Percentiles rank a stretch among this genome's conserved stretches.
Evolutionary conservation across 345 rosid species (phyloP).

Genomic region (Excoecaria cochinchinensis): DNA sequence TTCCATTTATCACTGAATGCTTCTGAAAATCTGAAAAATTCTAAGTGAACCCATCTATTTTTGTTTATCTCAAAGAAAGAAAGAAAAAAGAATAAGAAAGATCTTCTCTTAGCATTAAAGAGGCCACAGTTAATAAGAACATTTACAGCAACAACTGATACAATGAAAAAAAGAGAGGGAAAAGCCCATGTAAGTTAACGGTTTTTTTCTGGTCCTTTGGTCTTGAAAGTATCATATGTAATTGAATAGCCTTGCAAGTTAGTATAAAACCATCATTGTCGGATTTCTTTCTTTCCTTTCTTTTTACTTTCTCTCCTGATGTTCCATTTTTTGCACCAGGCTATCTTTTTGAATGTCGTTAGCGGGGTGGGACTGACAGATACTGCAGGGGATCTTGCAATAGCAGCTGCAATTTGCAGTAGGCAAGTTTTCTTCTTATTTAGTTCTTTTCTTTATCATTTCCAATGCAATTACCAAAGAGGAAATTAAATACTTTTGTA

Average conservation of each 20-base stretch:
- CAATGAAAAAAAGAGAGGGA: not conserved
- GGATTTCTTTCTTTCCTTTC: not conserved
- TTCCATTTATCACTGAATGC: not conserved
- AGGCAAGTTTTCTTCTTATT: constrained; percentile 42
- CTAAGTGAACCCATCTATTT: not conserved
- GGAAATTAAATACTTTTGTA: not conserved
- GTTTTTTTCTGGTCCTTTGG: not conserved
- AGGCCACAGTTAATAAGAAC: not conserved
- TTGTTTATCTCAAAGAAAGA: not conserved
- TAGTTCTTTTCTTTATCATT: not conserved
- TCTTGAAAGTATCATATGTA: not conserved
- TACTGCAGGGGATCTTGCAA: constrained; percentile 91
- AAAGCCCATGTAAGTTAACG: not conserved
- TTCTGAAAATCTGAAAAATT: not conserved
- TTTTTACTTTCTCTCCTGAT: not conserved
- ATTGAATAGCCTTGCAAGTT: not conserved
- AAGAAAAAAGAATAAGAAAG: not conserved
- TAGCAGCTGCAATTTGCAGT: constrained; percentile 96
- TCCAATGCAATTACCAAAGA: not conserved
- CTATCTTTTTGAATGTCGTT: constrained; percentile 73
- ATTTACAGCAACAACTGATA: not conserved
- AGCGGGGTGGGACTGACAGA: constrained; percentile 74
- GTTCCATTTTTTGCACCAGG: constrained; percentile 35
- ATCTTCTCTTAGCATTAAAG: not conserved
- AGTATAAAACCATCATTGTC: not conserved